Base-by-base conservation (phyloP, 176 grass and related monocot genomes). In the Oryza rufipogon region DNA sequence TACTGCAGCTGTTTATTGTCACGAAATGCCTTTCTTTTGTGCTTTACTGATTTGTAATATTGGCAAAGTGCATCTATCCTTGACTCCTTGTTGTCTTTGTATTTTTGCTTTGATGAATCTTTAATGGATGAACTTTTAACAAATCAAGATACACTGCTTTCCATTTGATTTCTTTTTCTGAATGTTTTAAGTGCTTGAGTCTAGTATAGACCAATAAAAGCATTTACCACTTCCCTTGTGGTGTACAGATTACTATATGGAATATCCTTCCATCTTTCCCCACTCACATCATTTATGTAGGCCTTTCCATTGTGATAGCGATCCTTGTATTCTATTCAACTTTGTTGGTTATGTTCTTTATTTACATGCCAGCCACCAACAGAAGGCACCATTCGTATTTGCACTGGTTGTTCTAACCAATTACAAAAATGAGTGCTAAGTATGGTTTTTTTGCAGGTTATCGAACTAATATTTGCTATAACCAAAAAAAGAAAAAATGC, bases 281-380 rank as follows among this genome's bases (percentile, higher is more conserved):
- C 26, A 36, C 26, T 87, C 17, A 11, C 63, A 75, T 16, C 32
- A 71, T 11, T 77, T 51, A 7, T 7, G 23, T 69, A 76, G 22
- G 47, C 71, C 64, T 85, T 74, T 72, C 44, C 61, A 64, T 9
- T 65, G 66, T 75, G 45, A 47, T 79, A 13, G 34, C 11, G 5
- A 74, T 13, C 25, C 73, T 75, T 76, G 41, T 45, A 82, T 69
- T 20, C 56, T 45, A 82, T 79, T 20, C 56, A 82, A 74, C 68
- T 46, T 49, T 30, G 71, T 34, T 1, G 49, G 38, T 32, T 68
- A 83, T 39, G 3, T 78, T 83, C 60, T 26, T 73, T 68, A 73
- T 25, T 73, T 56, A 56, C 51, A 54, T 20, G 6, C 17, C 52
- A 56, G 17, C 52, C 52, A 56, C 52, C 52, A 56, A 56, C 6